Percentiles rank a stretch among this genome's conserved stretches.
phyloP scores from a whole-genome alignment of 768 basidiomycete genomes.

The Kwoniella sp. region DNA sequence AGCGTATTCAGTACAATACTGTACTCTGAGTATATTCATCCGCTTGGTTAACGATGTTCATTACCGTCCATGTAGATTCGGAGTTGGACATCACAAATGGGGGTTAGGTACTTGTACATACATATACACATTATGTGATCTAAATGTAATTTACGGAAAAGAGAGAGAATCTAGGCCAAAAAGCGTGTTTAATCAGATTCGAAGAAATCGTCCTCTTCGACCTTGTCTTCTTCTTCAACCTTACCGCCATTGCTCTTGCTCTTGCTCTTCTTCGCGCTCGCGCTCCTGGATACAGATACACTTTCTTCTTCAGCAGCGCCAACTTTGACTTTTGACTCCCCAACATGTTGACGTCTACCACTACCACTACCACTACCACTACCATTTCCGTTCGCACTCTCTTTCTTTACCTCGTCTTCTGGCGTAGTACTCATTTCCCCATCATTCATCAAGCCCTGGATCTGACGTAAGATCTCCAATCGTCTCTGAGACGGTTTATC shows the following conservation, averaged over 20 bases:
- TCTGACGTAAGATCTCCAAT: slow-evolving; percentile 39
- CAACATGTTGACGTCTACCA: not conserved
- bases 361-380: too few relatives aligned
- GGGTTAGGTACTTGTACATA: too few relatives aligned
- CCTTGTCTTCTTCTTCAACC: slow-evolving; percentile 15
- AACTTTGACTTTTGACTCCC: not conserved
- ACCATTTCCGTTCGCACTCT: too few relatives aligned
- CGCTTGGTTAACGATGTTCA: too few relatives aligned
- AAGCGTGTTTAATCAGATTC: slow-evolving; percentile 13
- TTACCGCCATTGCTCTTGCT: slow-evolving; percentile 2
- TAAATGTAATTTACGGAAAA: too few relatives aligned
- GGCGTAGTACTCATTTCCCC: slow-evolving; percentile 33
- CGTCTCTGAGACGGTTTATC: slow-evolving; percentile 17
- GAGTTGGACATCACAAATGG: too few relatives aligned
- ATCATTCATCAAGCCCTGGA: slow-evolving; percentile 31
- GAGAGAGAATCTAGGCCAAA: too few relatives aligned
- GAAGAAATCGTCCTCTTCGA: slow-evolving; percentile 48
- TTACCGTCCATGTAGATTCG: too few relatives aligned
- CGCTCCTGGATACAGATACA: not conserved
- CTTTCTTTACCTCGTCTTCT: slow-evolving; percentile 31
- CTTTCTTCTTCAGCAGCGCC: not conserved
- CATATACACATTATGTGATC: too few relatives aligned
- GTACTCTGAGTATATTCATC: too few relatives aligned
- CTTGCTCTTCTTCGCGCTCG: slow-evolving; percentile 9
- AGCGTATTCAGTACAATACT: too few relatives aligned